phyloP scores from a whole-genome alignment of 1,284 basidiomycete species.

The Leccinum pseudoinsigne region DNA sequence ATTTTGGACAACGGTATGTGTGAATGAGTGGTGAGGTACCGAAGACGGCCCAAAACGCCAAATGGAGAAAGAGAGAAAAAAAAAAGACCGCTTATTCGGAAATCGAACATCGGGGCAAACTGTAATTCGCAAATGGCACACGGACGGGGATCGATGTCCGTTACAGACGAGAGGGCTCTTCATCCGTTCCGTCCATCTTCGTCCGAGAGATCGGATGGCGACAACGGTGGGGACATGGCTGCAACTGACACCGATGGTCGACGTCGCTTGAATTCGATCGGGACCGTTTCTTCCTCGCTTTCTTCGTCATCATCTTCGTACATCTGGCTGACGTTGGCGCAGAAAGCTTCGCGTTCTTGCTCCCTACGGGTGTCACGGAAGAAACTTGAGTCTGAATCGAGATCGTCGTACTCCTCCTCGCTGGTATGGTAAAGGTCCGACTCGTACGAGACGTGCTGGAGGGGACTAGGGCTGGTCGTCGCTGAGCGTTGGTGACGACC shows the following conservation, averaged over 20 bases:
- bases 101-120: slow-evolving; percentile 19
- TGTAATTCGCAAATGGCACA: slow-evolving; percentile 18
- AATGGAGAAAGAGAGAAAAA: slow-evolving; percentile 5
- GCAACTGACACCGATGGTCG: slow-evolving; percentile 36
- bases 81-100: slow-evolving; percentile 1
- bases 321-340: slow-evolving; percentile 33
- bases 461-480: slow-evolving; percentile 44
- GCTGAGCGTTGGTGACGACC: slow-evolving; percentile 33
- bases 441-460: slow-evolving; percentile 38
- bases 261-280: slow-evolving; percentile 40
- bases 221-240: slow-evolving; percentile 29
- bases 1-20: slow-evolving; percentile 17
- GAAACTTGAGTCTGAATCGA: slow-evolving; percentile 37
- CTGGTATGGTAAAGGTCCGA: slow-evolving; percentile 31
- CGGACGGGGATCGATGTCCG: neutral
- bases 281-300: slow-evolving; percentile 31
- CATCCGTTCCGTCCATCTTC: slow-evolving; percentile 11
- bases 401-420: slow-evolving; percentile 34
- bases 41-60: slow-evolving; percentile 5
- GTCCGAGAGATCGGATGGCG: slow-evolving; percentile 21
- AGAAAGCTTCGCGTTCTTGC: slow-evolving; percentile 27
- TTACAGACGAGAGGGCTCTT: neutral
- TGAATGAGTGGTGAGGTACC: slow-evolving; percentile 3
- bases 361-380: slow-evolving; percentile 30
- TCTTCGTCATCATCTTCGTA: slow-evolving; percentile 38